Evolutionary conservation across 129 eudicot species (phyloP).

Genomic region (Kitagawia praeruptora): DNA sequence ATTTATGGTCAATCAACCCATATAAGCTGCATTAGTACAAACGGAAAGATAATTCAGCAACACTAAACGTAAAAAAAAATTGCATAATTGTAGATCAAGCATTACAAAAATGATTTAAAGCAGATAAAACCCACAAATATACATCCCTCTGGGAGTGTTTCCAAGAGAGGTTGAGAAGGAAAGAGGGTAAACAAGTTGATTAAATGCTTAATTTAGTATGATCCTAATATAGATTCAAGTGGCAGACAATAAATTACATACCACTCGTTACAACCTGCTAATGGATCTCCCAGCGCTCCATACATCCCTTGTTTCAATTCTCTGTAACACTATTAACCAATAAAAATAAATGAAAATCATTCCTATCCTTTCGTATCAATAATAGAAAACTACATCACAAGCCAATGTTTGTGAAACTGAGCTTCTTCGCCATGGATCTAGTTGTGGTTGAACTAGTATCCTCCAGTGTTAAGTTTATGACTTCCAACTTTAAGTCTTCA

Average conservation of each 20-base stretch:
- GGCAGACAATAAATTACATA: constrained; percentile 18
- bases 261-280: constrained; percentile 75
- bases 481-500: neutral
- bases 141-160: neutral
- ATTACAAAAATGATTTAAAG: no score
- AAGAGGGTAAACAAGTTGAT: neutral
- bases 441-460: neutral
- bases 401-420: neutral
- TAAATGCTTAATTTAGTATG: neutral
- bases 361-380: neutral
- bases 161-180: no score
- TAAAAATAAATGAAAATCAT: neutral
- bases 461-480: neutral
- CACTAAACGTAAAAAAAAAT: neutral
- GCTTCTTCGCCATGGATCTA: neutral
- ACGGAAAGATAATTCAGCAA: neutral
- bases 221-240: neutral
- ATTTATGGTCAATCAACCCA: neutral
- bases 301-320: constrained; percentile 65
- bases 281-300: constrained; percentile 58
- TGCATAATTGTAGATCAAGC: neutral
- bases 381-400: neutral
- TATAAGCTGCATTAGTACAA: neutral
- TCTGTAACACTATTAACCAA: constrained; percentile 54
- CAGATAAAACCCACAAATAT: no score